Percentiles rank a stretch among this genome's conserved stretches.
Evolutionary conservation across 768 basidiomycete genomes (phyloP).

Genomic region (Leccinum variicolor): DNA sequence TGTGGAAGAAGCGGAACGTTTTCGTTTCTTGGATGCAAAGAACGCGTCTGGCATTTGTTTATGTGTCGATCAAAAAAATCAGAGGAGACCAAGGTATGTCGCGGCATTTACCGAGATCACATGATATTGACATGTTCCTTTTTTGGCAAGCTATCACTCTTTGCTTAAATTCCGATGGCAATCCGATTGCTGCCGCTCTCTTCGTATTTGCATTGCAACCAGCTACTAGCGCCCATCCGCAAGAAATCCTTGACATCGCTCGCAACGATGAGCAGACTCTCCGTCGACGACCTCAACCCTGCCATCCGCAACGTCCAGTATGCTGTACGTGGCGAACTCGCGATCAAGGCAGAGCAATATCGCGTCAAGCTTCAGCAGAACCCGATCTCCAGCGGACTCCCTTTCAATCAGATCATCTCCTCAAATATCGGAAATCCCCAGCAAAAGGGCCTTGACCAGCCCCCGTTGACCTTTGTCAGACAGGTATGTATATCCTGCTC

Average conservation of each 20-base stretch:
- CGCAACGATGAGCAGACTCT: slow-evolving; percentile 53
- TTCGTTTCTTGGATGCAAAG: slow-evolving; percentile 69
- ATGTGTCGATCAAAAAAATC: slow-evolving; percentile 21
- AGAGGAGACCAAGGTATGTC: not conserved
- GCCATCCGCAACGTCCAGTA: slow-evolving; percentile 87
- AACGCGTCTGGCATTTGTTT: slow-evolving; percentile 71
- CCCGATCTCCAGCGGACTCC: slow-evolving; percentile 48
- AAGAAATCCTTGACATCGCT: slow-evolving; percentile 2
- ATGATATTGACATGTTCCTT: not conserved
- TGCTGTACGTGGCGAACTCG: slow-evolving; percentile 95
- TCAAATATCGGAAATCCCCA: slow-evolving; percentile 99
- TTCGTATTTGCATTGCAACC: not conserved
- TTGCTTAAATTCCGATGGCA: slow-evolving; percentile 9
- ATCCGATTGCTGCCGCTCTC: slow-evolving; percentile 5
- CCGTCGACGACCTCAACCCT: slow-evolving; percentile 75
- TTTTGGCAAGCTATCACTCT: not conserved
- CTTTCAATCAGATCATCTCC: slow-evolving; percentile 86
- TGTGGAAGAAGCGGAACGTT: slow-evolving; percentile 40
- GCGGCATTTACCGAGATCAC: slow-evolving; percentile 12
- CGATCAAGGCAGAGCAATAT: slow-evolving; percentile 87
- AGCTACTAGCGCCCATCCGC: not conserved
- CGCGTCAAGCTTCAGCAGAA: slow-evolving; percentile 64
- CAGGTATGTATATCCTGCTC: slow-evolving; percentile 55
- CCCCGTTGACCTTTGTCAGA: slow-evolving; percentile 86
- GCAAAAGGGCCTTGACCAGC: slow-evolving; percentile 91